Percentiles rank a stretch among this genome's conserved stretches.
Evolutionary conservation across 805 yeast genomes (phyloP).

Genomic region (Lipomyces yamanashiensis): DNA sequence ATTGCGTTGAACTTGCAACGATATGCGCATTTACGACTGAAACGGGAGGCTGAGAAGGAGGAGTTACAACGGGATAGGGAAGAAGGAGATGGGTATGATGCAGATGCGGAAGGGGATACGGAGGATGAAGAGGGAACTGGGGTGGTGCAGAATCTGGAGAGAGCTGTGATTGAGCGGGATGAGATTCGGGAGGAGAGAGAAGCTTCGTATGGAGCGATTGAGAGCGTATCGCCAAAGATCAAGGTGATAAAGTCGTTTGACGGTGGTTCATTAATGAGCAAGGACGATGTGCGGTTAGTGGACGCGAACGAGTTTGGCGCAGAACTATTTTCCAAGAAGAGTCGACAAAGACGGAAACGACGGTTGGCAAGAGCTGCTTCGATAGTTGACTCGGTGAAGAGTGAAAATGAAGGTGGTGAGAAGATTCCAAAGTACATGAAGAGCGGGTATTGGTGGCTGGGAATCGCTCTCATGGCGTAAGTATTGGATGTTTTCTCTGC

Average conservation of each 20-base stretch:
- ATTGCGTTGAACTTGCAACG: conserved; percentile 51
- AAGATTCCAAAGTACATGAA: conserved; percentile 29
- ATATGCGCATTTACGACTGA: conserved; percentile 47
- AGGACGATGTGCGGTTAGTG: conserved; percentile 3
- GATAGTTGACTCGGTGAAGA: conserved; percentile 10
- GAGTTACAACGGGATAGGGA: background rate
- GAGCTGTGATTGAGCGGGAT: background rate
- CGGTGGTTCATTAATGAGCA: background rate
- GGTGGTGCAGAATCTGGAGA: background rate
- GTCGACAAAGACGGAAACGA: conserved; percentile 1
- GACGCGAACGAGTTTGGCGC: background rate
- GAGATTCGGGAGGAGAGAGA: background rate
- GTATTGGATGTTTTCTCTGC: conserved; percentile 1
- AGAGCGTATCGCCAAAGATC: background rate
- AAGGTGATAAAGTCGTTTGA: background rate
- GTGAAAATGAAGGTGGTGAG: conserved; percentile 6
- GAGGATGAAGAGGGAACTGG: background rate
- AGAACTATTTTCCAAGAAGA: background rate
- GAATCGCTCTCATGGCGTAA: conserved; percentile 49
- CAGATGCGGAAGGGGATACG: conserved; percentile 11
- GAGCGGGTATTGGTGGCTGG: conserved; percentile 49
- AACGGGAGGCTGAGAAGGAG: conserved; percentile 23
- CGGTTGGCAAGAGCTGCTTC: conserved; percentile 8
- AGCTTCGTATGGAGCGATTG: background rate
- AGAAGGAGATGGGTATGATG: conserved; percentile 12